Conservation (phyloP, 441 rosid species). For the Eruca vesicaria region DNA sequence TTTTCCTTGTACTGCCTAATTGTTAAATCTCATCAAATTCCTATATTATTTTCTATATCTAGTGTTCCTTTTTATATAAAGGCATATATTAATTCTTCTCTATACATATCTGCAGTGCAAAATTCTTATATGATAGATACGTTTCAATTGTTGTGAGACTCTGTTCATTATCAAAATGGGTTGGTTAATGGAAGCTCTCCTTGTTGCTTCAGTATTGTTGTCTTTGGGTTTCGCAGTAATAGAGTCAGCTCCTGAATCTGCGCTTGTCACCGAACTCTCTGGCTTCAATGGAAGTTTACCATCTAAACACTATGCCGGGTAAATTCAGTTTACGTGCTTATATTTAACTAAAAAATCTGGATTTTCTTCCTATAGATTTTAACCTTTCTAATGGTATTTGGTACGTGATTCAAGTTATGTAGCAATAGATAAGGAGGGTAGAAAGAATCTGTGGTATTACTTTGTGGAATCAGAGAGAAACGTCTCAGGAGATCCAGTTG, state of each 20-base stretch:
- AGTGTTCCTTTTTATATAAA: too few species aligned
- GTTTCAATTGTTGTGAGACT: neutral
- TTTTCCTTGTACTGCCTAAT: too few species aligned
- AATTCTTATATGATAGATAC: neutral
- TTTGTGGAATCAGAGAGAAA: conserved; percentile 57
- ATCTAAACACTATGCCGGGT: conserved; percentile 94
- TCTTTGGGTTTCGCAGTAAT: conserved; percentile 18
- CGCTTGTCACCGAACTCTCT: conserved; percentile 61
- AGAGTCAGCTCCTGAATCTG: conserved; percentile 54
- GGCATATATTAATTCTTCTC: too few species aligned
- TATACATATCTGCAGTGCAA: neutral
- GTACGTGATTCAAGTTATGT: conserved; percentile 53
- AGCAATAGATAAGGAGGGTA: conserved; percentile 47
- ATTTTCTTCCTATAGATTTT: neutral
- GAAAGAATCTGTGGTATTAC: conserved; percentile 58
- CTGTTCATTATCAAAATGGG: conserved; percentile 20
- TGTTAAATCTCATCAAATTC: too few species aligned
- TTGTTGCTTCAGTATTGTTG: conserved; percentile 18
- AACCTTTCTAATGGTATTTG: neutral
- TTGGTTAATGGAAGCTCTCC: neutral
- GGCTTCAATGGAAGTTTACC: conserved; percentile 66
- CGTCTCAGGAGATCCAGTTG: conserved; percentile 55
- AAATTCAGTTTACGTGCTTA: neutral
- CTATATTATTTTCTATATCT: too few species aligned
- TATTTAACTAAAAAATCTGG: neutral